phyloP scores from a whole-genome alignment of 257 asterid species.

The Orobanche coerulescens region DNA sequence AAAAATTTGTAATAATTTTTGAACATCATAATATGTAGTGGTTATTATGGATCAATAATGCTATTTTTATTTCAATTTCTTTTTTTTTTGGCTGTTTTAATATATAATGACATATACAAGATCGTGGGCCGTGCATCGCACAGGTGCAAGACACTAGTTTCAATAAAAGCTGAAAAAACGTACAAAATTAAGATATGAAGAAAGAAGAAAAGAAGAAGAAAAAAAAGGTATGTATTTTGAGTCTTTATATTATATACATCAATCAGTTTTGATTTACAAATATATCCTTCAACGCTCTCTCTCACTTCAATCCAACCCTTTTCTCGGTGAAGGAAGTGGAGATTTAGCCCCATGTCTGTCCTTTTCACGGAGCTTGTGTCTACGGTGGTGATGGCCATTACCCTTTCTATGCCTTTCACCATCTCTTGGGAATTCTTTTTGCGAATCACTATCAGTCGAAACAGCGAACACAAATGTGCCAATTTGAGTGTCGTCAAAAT shows the following conservation, averaged over 20 bases:
- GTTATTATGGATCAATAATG: too few species aligned
- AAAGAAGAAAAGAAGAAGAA: too few species aligned
- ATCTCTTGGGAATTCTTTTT: slow-evolving; percentile 17
- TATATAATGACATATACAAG: too few species aligned
- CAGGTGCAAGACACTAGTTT: too few species aligned
- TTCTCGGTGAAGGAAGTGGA: slow-evolving; percentile 33
- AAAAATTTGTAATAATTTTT: too few species aligned
- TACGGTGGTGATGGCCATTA: slow-evolving; percentile 26
- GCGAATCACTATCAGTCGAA: slow-evolving; percentile 34
- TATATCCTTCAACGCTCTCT: not conserved
- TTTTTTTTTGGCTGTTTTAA: too few species aligned
- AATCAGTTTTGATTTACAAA: slow-evolving; percentile 7
- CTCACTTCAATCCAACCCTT: slow-evolving; percentile 24
- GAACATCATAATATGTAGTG: too few species aligned
- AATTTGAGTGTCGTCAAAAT: slow-evolving; percentile 29
- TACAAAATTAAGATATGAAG: too few species aligned
- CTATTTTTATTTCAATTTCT: too few species aligned
- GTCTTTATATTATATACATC: slow-evolving; percentile 14
- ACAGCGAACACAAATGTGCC: slow-evolving; percentile 69
- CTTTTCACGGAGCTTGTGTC: slow-evolving; percentile 30
- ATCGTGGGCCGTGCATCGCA: too few species aligned
- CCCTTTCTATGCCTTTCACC: slow-evolving; percentile 21
- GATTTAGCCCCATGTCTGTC: slow-evolving; percentile 24
- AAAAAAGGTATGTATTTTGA: not conserved
- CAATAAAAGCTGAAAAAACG: too few species aligned